These are phyloP conservation scores for Coelastrella sp. DNA, from an alignment of 139 green algal species.

Conservation along the genomic window DNA sequence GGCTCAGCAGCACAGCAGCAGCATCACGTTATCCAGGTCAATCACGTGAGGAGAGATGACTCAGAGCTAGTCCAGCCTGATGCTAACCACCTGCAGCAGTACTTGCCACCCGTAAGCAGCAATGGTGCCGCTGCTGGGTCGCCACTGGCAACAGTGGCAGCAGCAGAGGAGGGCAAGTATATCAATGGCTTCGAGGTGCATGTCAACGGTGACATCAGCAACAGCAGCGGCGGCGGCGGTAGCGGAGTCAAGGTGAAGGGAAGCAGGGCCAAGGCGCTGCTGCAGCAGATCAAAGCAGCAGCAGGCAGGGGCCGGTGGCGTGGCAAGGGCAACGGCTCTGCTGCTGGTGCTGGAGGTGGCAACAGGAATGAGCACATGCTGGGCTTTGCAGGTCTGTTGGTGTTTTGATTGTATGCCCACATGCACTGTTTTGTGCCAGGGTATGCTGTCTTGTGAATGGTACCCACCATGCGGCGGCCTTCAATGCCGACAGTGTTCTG, in stretches of 20 bases:
- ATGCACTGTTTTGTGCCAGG: not conserved
- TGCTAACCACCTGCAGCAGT: not conserved
- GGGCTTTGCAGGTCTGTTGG: constrained; percentile 30
- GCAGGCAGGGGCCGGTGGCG: not conserved
- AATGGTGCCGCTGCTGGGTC: not conserved
- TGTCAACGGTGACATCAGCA: not conserved
- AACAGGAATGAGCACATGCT: constrained; percentile 27
- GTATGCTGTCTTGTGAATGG: not conserved
- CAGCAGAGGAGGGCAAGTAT: not conserved
- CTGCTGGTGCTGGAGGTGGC: not conserved
- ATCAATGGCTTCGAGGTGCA: not conserved
- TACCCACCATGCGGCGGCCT: not conserved
- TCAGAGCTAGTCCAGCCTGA: not conserved
- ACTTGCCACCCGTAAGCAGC: not conserved
- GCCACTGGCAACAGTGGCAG: not conserved
- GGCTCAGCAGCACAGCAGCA: not conserved
- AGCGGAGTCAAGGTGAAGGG: not conserved
- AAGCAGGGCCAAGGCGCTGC: not conserved
- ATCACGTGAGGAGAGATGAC: not conserved
- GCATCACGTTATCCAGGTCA: constrained; percentile 24
- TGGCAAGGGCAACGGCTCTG: not conserved
- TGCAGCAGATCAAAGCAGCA: constrained; percentile 21
- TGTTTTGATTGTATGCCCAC: not conserved
- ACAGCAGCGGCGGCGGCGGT: not conserved
- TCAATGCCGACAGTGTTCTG: no score